These are phyloP conservation scores for Cymodocea nodosa DNA, from an alignment of 116 monocot genomes.

Conservation along the genomic window DNA sequence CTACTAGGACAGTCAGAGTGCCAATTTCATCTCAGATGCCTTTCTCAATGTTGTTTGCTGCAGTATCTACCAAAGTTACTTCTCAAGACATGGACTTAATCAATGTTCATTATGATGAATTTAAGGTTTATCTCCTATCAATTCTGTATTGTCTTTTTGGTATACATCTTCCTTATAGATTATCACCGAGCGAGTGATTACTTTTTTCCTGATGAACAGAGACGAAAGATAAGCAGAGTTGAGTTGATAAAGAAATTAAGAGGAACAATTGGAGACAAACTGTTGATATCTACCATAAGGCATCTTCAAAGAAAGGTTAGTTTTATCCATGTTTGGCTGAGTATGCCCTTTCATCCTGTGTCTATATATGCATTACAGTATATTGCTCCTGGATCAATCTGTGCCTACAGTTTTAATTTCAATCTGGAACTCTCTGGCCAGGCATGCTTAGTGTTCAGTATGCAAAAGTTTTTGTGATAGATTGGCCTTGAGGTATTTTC, in stretches of 20 bases:
- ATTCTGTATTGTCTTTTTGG: background rate
- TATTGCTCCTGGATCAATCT: too few relatives aligned
- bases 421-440: too few relatives aligned
- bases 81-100: slow-evolving; percentile 68
- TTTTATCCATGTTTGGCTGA: background rate
- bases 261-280: slow-evolving; percentile 61
- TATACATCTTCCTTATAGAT: background rate
- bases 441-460: too few relatives aligned
- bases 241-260: slow-evolving; percentile 84
- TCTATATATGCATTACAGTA: too few relatives aligned
- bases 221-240: slow-evolving; percentile 50
- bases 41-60: slow-evolving; percentile 88
- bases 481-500: too few relatives aligned
- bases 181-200: background rate
- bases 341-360: too few relatives aligned
- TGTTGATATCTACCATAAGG: slow-evolving; percentile 73
- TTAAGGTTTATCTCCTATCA: slow-evolving; percentile 41
- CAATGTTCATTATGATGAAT: slow-evolving; percentile 64
- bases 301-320: slow-evolving; percentile 78
- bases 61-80: slow-evolving; percentile 78
- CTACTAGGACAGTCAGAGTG: too few relatives aligned
- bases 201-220: slow-evolving; percentile 16
- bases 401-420: too few relatives aligned
- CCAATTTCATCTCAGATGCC: slow-evolving; percentile 91
- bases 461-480: too few relatives aligned